Conservation (phyloP, 805 yeast genomes). For the Wickerhamiella hasegawae region DNA sequence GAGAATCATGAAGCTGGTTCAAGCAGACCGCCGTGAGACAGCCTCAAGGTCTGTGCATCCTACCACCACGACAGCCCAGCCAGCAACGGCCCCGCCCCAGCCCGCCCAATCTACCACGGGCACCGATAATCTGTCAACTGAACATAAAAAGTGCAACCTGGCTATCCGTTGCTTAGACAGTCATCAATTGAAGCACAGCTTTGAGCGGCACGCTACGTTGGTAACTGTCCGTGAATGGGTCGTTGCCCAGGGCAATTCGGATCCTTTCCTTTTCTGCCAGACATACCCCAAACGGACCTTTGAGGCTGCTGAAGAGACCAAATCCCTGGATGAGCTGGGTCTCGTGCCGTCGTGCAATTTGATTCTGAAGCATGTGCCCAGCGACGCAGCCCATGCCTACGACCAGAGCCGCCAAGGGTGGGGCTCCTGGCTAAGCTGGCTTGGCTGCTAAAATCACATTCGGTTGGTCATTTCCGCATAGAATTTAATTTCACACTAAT, state of each 20-base stretch:
- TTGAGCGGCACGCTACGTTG: slow-evolving; percentile 31
- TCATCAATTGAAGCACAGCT: slow-evolving; percentile 34
- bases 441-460: no score
- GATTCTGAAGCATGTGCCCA: slow-evolving; percentile 21
- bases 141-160: slow-evolving; percentile 26
- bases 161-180: slow-evolving; percentile 61
- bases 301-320: slow-evolving; percentile 42
- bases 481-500: no score
- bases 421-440: not conserved
- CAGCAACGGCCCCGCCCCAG: not conserved
- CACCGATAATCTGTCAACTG: not conserved
- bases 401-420: not conserved
- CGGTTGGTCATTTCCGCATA: no score
- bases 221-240: slow-evolving; percentile 47
- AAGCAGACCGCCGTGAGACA: slow-evolving; percentile 35
- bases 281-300: slow-evolving; percentile 49
- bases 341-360: slow-evolving; percentile 61
- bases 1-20: slow-evolving; percentile 36
- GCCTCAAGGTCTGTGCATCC: slow-evolving; percentile 17
- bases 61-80: not conserved
- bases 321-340: slow-evolving; percentile 35
- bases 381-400: not conserved
- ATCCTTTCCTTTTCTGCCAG: slow-evolving; percentile 35
- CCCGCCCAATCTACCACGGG: slow-evolving; percentile 2
- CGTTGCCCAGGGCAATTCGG: slow-evolving; percentile 35